phyloP scores from a whole-genome alignment of 2,329 filamentous ascomycete species.

The Pseudocercospora fijiensis region DNA sequence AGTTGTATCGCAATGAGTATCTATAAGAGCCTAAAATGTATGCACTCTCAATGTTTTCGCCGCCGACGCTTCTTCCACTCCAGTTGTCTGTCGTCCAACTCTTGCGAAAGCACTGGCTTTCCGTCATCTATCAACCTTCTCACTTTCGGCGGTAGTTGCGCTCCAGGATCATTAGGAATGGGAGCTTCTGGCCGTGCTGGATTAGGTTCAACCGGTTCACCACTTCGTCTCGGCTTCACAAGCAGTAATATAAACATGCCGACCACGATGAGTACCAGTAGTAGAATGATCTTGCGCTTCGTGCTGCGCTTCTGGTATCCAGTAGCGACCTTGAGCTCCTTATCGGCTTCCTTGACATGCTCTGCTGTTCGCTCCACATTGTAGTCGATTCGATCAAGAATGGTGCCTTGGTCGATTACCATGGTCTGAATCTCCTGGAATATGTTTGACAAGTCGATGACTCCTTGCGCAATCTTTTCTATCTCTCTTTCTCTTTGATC shows the following conservation, averaged over 20 bases:
- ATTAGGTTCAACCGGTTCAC: conserved; percentile 1
- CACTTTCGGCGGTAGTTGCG: conserved; percentile 19
- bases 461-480: conserved; percentile 95
- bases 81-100: conserved; percentile 15
- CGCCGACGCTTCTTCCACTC: conserved; percentile 31
- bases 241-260: conserved; percentile 82
- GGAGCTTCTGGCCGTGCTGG: conserved; percentile 19
- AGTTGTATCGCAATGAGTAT: conserved; percentile 19
- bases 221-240: conserved; percentile 67
- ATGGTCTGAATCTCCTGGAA: conserved; percentile 95
- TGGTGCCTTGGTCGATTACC: conserved; percentile 60
- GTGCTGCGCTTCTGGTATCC: conserved; percentile 85
- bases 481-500: conserved; percentile 93
- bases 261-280: conserved; percentile 79
- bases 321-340: conserved; percentile 82
- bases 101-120: neutral
- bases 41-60: conserved; percentile 6
- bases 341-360: conserved; percentile 89
- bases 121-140: neutral
- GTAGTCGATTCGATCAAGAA: conserved; percentile 62
- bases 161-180: conserved; percentile 22
- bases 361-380: conserved; percentile 95
- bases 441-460: conserved; percentile 93
- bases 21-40: conserved; percentile 17
- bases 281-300: conserved; percentile 87